Conservation (phyloP, 257 asterid genomes). For the Catharanthus roseus region DNA sequence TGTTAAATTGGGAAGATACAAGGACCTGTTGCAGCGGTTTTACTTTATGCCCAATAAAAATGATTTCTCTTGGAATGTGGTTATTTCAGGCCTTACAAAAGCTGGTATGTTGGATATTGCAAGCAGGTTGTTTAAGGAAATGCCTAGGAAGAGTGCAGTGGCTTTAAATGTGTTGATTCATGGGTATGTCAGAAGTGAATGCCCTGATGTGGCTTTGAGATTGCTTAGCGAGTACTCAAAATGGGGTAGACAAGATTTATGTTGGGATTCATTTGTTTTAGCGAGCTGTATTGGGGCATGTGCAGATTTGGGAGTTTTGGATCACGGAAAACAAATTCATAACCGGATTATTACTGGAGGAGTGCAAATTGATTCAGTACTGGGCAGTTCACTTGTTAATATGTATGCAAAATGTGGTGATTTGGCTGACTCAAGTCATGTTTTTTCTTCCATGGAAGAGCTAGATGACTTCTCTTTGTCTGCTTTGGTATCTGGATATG, state of each 20-base stretch:
- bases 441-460: constrained; percentile 34
- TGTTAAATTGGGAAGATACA: constrained; percentile 36
- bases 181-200: constrained; percentile 51
- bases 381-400: constrained; percentile 68
- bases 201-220: constrained; percentile 38
- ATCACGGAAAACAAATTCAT: constrained; percentile 78
- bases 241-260: constrained; percentile 27
- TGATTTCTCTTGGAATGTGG: constrained; percentile 72
- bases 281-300: constrained; percentile 64
- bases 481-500: constrained; percentile 62
- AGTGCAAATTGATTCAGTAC: constrained; percentile 55
- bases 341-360: constrained; percentile 40
- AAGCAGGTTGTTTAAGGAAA: constrained; percentile 33
- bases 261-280: constrained; percentile 50
- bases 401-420: constrained; percentile 76
- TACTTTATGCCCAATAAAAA: constrained; percentile 48
- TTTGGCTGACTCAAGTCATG: constrained; percentile 43
- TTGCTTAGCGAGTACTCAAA: constrained; percentile 46
- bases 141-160: constrained; percentile 63
- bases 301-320: constrained; percentile 38
- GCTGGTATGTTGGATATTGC: constrained; percentile 54
- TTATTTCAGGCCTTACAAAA: constrained; percentile 44
- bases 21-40: constrained; percentile 34
- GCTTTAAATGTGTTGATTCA: constrained; percentile 72
- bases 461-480: constrained; percentile 74